phyloP scores from a whole-genome alignment of 116 monocot genomes.

The Zostera marina region DNA sequence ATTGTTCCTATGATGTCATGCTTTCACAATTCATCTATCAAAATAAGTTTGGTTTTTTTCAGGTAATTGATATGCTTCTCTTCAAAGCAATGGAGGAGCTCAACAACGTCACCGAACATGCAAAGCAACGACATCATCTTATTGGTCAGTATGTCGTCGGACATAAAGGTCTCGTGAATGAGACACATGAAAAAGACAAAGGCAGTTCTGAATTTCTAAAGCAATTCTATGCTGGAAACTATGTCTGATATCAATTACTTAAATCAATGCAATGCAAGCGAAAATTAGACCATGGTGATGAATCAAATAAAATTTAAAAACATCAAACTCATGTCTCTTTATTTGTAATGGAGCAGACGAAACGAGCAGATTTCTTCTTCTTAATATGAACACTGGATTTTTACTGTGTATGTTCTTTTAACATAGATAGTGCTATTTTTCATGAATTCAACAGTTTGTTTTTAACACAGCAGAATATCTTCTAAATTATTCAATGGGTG shows the following conservation, averaged over 20 bases:
- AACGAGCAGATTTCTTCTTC: no score
- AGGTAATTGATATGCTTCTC: constrained; percentile 97
- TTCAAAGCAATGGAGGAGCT: constrained; percentile 91
- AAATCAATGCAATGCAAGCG: not conserved
- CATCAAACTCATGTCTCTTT: no score
- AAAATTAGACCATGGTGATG: not conserved
- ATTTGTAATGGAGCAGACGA: no score
- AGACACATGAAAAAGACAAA: constrained; percentile 32
- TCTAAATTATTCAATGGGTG: no score
- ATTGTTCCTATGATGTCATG: no score
- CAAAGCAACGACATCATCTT: constrained; percentile 90
- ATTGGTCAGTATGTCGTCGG: constrained; percentile 90
- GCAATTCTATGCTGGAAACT: constrained; percentile 77
- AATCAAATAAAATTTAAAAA: no score
- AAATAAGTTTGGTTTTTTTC: not conserved
- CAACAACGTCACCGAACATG: constrained; percentile 57
- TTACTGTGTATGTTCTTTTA: no score
- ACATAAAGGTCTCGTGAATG: constrained; percentile 29
- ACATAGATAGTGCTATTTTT: no score
- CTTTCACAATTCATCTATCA: no score
- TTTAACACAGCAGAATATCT: no score
- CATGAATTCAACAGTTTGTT: no score
- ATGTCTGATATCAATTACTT: constrained; percentile 27
- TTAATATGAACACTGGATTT: no score
- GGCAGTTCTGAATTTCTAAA: constrained; percentile 68